Conservation (phyloP, 331 rosid species). For the Stylosanthes scabra region DNA sequence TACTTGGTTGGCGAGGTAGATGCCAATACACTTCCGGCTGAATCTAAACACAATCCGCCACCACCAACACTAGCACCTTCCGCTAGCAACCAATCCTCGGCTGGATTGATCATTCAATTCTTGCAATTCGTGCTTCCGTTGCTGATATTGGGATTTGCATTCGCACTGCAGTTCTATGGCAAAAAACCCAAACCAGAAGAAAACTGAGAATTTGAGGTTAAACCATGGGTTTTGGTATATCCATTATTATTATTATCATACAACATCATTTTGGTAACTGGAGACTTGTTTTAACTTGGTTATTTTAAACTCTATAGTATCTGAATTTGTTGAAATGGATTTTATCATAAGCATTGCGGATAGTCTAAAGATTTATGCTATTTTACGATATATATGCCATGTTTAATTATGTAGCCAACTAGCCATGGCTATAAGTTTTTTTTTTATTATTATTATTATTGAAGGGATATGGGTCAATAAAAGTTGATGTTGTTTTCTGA, state of each 20-base stretch:
- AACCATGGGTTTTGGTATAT: slow-evolving; percentile 12
- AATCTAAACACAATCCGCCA: slow-evolving; percentile 32
- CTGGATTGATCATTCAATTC: slow-evolving; percentile 52
- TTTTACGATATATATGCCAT: neutral
- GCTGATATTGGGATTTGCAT: slow-evolving; percentile 71
- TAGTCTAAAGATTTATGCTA: neutral
- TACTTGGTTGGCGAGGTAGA: slow-evolving; percentile 73
- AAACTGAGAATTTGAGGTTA: slow-evolving; percentile 34
- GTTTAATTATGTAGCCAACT: slow-evolving; percentile 1
- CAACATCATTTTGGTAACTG: neutral
- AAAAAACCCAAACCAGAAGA: slow-evolving; percentile 46
- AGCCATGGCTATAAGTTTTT: no score
- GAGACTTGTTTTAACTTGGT: neutral
- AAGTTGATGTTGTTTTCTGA: no score
- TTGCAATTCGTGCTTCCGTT: slow-evolving; percentile 69
- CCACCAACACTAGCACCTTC: slow-evolving; percentile 34
- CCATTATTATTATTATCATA: neutral
- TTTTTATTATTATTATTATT: no score
- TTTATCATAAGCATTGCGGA: slow-evolving; percentile 2
- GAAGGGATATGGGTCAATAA: no score
- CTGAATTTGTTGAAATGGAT: slow-evolving; percentile 19
- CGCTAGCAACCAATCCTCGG: slow-evolving; percentile 47
- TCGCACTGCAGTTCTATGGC: slow-evolving; percentile 62
- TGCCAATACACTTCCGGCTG: slow-evolving; percentile 53
- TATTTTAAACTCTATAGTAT: neutral